Conservation (phyloP, 2,329 filamentous ascomycete species). For the Orbilia quercus region DNA sequence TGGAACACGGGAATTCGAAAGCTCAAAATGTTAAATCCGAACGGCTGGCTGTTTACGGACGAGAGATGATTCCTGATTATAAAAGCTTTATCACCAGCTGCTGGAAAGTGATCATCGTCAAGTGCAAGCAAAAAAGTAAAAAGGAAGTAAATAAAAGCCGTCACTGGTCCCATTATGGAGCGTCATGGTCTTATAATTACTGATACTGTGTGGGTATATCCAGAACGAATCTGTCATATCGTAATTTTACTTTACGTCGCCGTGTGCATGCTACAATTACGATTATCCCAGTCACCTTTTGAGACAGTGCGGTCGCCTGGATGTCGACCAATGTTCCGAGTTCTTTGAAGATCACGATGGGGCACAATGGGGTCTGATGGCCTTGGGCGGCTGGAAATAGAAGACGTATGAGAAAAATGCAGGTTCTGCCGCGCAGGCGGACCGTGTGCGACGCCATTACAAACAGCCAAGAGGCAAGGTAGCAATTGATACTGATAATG, state of each 20-base stretch:
- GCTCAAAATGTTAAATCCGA: slow-evolving; percentile 4
- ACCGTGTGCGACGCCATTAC: slow-evolving; percentile 1
- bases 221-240: slow-evolving; percentile 13
- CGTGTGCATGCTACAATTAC: slow-evolving; percentile 5
- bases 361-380: slow-evolving; percentile 3
- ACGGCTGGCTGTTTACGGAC: neutral
- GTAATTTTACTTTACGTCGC: slow-evolving; percentile 7
- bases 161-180: slow-evolving; percentile 18
- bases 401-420: slow-evolving; percentile 33
- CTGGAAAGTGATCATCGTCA: slow-evolving; percentile 38
- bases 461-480: slow-evolving; percentile 15
- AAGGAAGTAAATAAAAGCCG: slow-evolving; percentile 12
- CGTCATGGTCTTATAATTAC: slow-evolving; percentile 41
- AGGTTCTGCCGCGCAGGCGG: slow-evolving; percentile 37
- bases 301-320: slow-evolving; percentile 19
- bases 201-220: slow-evolving; percentile 8
- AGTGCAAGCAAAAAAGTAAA: slow-evolving; percentile 25
- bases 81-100: slow-evolving; percentile 3
- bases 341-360: slow-evolving; percentile 32
- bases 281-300: neutral
- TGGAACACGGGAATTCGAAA: neutral
- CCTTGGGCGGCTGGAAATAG: slow-evolving; percentile 30
- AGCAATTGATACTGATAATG: slow-evolving; percentile 10
- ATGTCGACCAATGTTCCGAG: slow-evolving; percentile 29
- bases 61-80: slow-evolving; percentile 22